Percentiles rank a stretch among this genome's conserved stretches.
Evolutionary conservation across 2,329 filamentous ascomycete genomes (phyloP).

Genomic region (Aspergillus brunneoviolaceus): DNA sequence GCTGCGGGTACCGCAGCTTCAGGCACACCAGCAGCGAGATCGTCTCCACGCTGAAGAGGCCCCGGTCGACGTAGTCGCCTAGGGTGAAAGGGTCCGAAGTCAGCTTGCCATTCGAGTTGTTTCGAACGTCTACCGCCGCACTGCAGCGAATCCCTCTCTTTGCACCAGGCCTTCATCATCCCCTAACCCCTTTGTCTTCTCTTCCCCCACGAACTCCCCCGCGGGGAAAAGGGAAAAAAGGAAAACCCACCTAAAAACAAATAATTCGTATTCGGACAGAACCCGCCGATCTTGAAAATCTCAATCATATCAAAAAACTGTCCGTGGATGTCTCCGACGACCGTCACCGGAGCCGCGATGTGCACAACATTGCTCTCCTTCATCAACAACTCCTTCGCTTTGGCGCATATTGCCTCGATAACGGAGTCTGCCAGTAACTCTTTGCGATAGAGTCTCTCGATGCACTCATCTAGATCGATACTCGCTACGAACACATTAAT

Average conservation of each 20-base stretch:
- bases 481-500: constrained; percentile 65
- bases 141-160: too few relatives aligned
- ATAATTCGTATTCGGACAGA: constrained; percentile 97
- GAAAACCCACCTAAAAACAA: constrained; percentile 75
- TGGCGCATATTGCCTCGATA: constrained; percentile 98
- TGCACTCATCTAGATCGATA: constrained; percentile 98
- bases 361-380: constrained; percentile 99
- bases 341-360: constrained; percentile 90
- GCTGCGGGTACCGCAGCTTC: constrained; percentile 92
- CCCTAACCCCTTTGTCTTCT: neutral
- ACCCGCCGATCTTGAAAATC: constrained; percentile 97
- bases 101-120: neutral
- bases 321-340: constrained; percentile 97
- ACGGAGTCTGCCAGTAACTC: constrained; percentile 96
- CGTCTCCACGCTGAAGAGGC: constrained; percentile 97
- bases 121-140: neutral
- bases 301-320: constrained; percentile 99
- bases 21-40: constrained; percentile 97
- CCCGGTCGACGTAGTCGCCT: constrained; percentile 98
- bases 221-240: too few relatives aligned
- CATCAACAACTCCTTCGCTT: constrained; percentile 98
- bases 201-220: neutral
- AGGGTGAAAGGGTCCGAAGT: constrained; percentile 2
- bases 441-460: constrained; percentile 93
- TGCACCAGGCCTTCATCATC: neutral